Base-by-base conservation (phyloP, 176 grass and related monocot species). In the Oryza nivara region DNA sequence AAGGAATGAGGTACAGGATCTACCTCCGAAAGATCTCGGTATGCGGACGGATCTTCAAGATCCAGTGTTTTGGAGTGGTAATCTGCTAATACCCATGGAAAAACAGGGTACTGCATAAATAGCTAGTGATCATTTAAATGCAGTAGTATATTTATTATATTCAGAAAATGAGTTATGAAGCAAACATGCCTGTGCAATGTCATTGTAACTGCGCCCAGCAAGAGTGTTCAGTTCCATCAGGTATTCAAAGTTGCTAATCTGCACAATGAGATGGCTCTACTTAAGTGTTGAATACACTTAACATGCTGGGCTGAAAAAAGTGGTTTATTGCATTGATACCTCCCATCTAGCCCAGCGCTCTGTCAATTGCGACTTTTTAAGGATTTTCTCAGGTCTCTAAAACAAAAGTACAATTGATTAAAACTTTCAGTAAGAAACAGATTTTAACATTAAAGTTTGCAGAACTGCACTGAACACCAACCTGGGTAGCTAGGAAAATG, bases 201-300 rank as follows among this genome's bases (percentile, higher is more conserved):
- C 95, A 11, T 95, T 98, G 89, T 98, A 98, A 88, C 89, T 95
- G 70, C 95, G 95, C 2, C 95, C 95, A 87, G 95, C 87, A 46
- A 99, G 88, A 80, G 96, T 99, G 85, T 96, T 99, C 45, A 99
- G 87, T 87, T 99, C 93, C 96, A 99, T 99, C 46, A 96, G 81
- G 92, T 99, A 99, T 47, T 99, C 89, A 69, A 96, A 99, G 90
- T 96, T 99, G 84, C 91, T 96, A 89, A 99, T 99, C 93, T 99
- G 89, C 82, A 94, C 26, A 84, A 85, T n/a, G 79, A 85, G 77
- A 48, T 38, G 22, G 32, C n/a, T 78, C 63, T 69, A 67, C n/a
- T 92, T 81, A 85, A 60, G 82, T 78, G 28, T 82, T 73, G 38
- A 85, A 32, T 70, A 36, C 73, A 73, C 26, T 47, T 86, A 64